Conservation (phyloP, 1,284 basidiomycete species). For the Apiotrichum gracile region DNA sequence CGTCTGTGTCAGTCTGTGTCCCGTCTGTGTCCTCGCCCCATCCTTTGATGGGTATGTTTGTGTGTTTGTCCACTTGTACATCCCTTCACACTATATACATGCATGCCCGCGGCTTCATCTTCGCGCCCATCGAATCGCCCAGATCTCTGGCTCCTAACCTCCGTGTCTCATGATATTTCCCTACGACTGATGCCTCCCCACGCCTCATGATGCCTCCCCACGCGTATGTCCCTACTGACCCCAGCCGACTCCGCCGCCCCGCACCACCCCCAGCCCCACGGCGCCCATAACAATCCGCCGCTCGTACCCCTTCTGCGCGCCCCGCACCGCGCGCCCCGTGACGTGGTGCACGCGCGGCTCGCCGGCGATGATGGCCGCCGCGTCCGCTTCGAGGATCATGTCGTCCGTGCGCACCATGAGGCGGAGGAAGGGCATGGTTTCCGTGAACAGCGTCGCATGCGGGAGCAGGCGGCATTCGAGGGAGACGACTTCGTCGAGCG, state of each 20-base stretch:
- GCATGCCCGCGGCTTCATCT: too few species aligned
- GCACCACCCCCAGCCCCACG: constrained; percentile 7
- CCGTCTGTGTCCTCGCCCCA: too few species aligned
- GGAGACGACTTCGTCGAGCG: constrained; percentile 49
- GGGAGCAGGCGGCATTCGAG: constrained; percentile 47
- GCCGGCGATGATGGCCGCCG: constrained; percentile 26
- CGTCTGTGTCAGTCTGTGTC: too few species aligned
- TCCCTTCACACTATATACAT: too few species aligned
- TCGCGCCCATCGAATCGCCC: too few species aligned
- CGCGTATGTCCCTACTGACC: too few species aligned
- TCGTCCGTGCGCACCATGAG: constrained; percentile 67
- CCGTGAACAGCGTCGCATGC: constrained; percentile 54
- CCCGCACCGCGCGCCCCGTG: constrained; percentile 37
- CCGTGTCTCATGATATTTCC: too few species aligned
- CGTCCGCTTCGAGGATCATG: constrained; percentile 33
- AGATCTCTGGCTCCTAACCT: too few species aligned
- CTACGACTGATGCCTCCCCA: too few species aligned
- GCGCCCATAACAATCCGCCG: constrained; percentile 16
- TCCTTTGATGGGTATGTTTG: too few species aligned
- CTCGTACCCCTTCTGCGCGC: constrained; percentile 12
- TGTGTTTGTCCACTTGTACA: too few species aligned
- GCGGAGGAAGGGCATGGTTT: constrained; percentile 67
- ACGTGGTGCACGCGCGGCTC: constrained; percentile 32
- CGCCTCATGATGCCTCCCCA: too few species aligned
- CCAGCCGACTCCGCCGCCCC: background rate